A percentile compares a stretch with the other conserved stretches of the same genome.
phyloP scores from a whole-genome alignment of 306 rosid species.

The Quercus alba region DNA sequence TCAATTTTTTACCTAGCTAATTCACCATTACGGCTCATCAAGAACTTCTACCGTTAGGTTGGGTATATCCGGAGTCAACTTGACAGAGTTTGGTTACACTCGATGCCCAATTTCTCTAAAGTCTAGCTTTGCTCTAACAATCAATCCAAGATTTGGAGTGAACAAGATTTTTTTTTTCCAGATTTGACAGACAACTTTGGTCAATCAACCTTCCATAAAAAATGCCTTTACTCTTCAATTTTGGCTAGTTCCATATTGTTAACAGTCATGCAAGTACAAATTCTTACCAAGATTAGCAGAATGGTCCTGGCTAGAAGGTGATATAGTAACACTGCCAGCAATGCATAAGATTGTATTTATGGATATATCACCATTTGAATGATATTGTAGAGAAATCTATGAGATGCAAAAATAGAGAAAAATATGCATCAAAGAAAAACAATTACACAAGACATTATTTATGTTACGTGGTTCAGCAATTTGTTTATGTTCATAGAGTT shows the following conservation, averaged over 20 bases:
- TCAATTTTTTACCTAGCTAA: too few relatives aligned
- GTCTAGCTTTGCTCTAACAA: slow-evolving; percentile 64
- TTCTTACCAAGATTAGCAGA: slow-evolving; percentile 75
- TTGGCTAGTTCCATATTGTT: neutral
- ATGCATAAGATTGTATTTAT: slow-evolving; percentile 48
- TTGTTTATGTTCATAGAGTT: fast-evolving
- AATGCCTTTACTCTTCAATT: neutral
- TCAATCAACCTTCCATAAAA: neutral
- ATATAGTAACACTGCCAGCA: slow-evolving; percentile 88
- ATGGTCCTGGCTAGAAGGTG: slow-evolving; percentile 60
- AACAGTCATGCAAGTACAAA: neutral
- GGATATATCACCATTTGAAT: slow-evolving; percentile 52
- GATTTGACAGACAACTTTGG: neutral
- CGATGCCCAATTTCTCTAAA: slow-evolving; percentile 81
- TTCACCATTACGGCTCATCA: neutral
- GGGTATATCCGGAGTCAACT: neutral
- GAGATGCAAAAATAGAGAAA: too few relatives aligned
- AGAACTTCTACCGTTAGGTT: neutral
- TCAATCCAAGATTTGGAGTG: slow-evolving; percentile 66
- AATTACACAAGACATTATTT: too few relatives aligned
- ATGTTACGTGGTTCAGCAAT: too few relatives aligned
- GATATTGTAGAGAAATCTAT: too few relatives aligned
- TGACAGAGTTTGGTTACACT: slow-evolving; percentile 39
- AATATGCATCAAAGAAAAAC: too few relatives aligned
- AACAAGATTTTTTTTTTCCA: neutral